These are phyloP conservation scores for Backusella parvicylindrica DNA, from an alignment of 192 early-diverging fungal species.

Conservation along the genomic window DNA sequence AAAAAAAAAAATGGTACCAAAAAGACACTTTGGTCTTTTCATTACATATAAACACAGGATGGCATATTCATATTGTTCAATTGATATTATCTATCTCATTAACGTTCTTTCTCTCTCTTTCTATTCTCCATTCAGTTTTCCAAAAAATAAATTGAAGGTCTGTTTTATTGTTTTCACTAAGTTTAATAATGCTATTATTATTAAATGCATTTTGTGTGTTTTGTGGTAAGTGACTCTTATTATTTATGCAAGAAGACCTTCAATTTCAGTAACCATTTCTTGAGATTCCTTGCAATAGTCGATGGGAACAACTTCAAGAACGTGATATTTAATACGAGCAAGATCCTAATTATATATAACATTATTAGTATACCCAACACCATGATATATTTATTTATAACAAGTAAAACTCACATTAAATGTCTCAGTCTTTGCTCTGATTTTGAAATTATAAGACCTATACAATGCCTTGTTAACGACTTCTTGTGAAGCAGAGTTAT, in stretches of 20 bases:
- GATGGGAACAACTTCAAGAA: conserved; percentile 45
- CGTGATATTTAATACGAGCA: conserved; percentile 44
- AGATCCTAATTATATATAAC: conserved; percentile 41
- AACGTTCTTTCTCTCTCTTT: too few relatives aligned
- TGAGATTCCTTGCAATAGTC: conserved; percentile 55
- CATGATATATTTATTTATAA: conserved; percentile 3
- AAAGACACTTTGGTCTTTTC: too few relatives aligned
- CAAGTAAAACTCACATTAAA: conserved; percentile 60
- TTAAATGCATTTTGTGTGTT: too few relatives aligned
- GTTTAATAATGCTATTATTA: too few relatives aligned
- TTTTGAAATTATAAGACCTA: conserved; percentile 68
- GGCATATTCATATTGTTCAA: too few relatives aligned
- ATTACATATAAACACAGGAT: too few relatives aligned
- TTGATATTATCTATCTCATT: too few relatives aligned
- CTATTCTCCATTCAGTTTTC: too few relatives aligned
- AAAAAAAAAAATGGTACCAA: too few relatives aligned
- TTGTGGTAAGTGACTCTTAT: not conserved
- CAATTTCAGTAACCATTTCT: conserved; percentile 26
- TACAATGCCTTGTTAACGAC: conserved; percentile 61
- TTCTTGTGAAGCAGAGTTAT: conserved; percentile 18
- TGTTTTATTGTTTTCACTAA: too few relatives aligned
- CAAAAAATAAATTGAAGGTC: too few relatives aligned
- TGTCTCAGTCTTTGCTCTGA: conserved; percentile 76
- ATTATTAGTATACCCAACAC: conserved; percentile 2
- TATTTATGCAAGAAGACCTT: conserved; percentile 12